Percentiles rank a stretch among this genome's conserved stretches.
Conservation (phyloP, 495 filamentous ascomycete genomes). For the Aspergillus steynii region DNA sequence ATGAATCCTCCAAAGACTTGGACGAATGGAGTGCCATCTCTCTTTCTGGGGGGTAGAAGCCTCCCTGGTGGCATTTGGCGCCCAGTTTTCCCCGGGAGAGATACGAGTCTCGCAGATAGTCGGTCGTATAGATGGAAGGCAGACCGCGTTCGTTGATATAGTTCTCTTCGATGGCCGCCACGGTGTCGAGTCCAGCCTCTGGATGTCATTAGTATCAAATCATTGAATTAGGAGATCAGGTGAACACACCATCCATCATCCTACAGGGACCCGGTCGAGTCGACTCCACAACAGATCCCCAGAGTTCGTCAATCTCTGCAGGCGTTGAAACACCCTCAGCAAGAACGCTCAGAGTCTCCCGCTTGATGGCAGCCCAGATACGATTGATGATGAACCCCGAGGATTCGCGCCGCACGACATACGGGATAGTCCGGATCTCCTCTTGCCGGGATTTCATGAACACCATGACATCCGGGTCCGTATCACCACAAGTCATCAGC, state of each 20-base stretch:
- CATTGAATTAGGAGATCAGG: background rate
- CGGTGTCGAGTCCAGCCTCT: slow-evolving; percentile 52
- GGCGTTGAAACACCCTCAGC: slow-evolving; percentile 46
- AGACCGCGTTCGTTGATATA: slow-evolving; percentile 46
- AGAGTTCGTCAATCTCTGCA: slow-evolving; percentile 45
- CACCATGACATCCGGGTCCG: slow-evolving; percentile 38
- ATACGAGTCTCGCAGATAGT: slow-evolving; percentile 38
- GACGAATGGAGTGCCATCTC: too few species aligned
- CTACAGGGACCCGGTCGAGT: slow-evolving; percentile 23
- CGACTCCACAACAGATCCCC: slow-evolving; percentile 34
- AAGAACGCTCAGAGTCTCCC: slow-evolving; percentile 48
- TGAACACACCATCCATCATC: slow-evolving; percentile 30
- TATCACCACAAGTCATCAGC: slow-evolving; percentile 53
- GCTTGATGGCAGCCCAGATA: slow-evolving; percentile 54
- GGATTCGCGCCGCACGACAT: slow-evolving; percentile 43
- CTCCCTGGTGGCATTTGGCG: slow-evolving; percentile 7
- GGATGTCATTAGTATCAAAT: background rate
- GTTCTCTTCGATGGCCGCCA: slow-evolving; percentile 40
- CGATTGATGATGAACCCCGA: slow-evolving; percentile 54
- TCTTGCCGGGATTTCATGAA: slow-evolving; percentile 41
- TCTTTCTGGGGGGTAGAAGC: too few species aligned
- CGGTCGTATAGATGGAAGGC: slow-evolving; percentile 25
- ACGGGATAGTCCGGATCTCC: slow-evolving; percentile 40
- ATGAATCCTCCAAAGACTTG: too few species aligned
- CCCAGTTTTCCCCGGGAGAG: slow-evolving; percentile 37